These are phyloP conservation scores for Suillus plorans DNA, from an alignment of 768 basidiomycete species.

Conservation along the genomic window DNA sequence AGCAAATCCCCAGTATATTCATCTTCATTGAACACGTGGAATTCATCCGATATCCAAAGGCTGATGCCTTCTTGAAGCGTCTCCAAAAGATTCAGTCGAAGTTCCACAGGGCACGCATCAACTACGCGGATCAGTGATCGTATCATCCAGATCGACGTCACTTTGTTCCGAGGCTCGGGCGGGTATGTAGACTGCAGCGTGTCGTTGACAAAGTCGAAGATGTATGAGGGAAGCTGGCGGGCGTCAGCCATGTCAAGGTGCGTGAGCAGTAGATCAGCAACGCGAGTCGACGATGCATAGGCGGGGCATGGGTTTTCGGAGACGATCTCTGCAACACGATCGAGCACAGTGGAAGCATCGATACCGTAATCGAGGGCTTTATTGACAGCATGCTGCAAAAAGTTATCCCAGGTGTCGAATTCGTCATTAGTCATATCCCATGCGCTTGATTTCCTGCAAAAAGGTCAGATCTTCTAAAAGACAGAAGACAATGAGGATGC, in stretches of 20 bases:
- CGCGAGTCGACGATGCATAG: constrained; percentile 45
- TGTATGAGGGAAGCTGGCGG: constrained; percentile 49
- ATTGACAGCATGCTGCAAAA: constrained; percentile 50
- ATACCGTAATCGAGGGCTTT: constrained; percentile 62
- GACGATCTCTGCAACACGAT: constrained; percentile 53
- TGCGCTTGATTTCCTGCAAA: constrained; percentile 23
- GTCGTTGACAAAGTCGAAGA: constrained; percentile 62
- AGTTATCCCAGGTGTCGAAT: constrained; percentile 55
- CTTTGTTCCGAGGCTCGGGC: constrained; percentile 52
- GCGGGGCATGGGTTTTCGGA: constrained; percentile 38
- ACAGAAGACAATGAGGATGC: constrained; percentile 24
- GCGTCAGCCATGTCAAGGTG: constrained; percentile 51
- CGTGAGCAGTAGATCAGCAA: constrained; percentile 62
- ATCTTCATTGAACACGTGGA: constrained; percentile 44
- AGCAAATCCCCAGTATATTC: constrained; percentile 63
- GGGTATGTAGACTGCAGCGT: constrained; percentile 66
- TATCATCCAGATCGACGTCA: constrained; percentile 61
- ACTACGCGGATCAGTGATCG: constrained; percentile 53
- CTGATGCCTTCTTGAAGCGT: constrained; percentile 52
- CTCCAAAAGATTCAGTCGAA: constrained; percentile 46
- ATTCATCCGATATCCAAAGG: constrained; percentile 66
- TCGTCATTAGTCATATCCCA: constrained; percentile 61
- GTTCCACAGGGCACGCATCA: constrained; percentile 53
- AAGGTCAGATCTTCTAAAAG: neutral
- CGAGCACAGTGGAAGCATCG: constrained; percentile 52